These are phyloP conservation scores for Colletotrichum sp. DNA, from an alignment of 2,329 filamentous ascomycete genomes.

Conservation along the genomic window DNA sequence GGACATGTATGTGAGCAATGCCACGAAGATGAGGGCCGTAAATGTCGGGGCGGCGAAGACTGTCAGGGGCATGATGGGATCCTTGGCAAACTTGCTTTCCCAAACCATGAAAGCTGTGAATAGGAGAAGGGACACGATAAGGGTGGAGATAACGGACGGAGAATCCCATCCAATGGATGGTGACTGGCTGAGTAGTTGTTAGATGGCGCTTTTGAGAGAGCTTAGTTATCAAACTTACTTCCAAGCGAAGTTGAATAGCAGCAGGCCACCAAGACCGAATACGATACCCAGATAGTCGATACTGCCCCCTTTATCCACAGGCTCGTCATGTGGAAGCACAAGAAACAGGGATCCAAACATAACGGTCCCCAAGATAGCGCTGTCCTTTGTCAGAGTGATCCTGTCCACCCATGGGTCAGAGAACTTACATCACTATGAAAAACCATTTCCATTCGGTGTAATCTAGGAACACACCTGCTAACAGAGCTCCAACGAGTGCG, in stretches of 20 bases:
- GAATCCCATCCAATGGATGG: background rate
- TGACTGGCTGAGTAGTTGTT: background rate
- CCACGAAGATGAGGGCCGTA: background rate
- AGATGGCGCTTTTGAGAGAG: background rate
- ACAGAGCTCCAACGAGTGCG: constrained; percentile 44
- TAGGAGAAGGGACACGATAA: background rate
- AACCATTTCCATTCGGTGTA: background rate
- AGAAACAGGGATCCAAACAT: background rate
- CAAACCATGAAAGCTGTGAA: background rate
- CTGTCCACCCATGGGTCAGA: background rate
- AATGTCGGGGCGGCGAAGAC: background rate
- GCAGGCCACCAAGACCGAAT: constrained; percentile 38
- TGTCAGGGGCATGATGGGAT: background rate
- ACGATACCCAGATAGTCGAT: constrained; percentile 22
- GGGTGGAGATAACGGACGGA: background rate
- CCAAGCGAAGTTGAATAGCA: constrained; percentile 57
- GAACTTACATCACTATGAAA: background rate
- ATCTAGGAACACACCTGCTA: constrained; percentile 34
- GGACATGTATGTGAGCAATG: background rate
- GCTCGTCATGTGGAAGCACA: background rate
- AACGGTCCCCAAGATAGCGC: background rate
- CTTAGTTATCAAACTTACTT: constrained; percentile 40
- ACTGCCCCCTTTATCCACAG: constrained; percentile 18
- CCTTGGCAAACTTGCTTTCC: background rate
- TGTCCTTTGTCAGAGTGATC: background rate